These are phyloP conservation scores for Neophaeococcomyces aloes DNA, from an alignment of 2,329 filamentous ascomycete genomes.

Conservation along the genomic window DNA sequence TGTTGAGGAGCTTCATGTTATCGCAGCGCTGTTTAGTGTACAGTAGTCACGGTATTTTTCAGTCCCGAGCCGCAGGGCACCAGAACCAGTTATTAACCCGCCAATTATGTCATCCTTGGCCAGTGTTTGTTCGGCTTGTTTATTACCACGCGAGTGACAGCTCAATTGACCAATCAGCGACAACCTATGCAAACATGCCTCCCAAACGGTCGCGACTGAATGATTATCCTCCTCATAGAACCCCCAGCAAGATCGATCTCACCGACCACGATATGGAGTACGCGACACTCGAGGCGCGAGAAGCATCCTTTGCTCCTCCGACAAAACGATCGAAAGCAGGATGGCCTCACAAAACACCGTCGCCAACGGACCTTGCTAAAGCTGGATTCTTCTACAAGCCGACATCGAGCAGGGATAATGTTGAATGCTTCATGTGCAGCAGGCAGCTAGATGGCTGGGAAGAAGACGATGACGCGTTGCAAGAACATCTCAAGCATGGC, in stretches of 20 bases:
- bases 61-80: no score
- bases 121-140: slow-evolving; percentile 3
- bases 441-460: slow-evolving; percentile 89
- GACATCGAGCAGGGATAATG: slow-evolving; percentile 70
- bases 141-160: slow-evolving; percentile 1
- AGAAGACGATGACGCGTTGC: slow-evolving; percentile 66
- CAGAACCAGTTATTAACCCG: no score
- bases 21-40: slow-evolving; percentile 1
- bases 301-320: slow-evolving; percentile 65
- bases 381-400: slow-evolving; percentile 89
- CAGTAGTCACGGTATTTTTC: no score
- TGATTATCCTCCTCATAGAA: slow-evolving; percentile 2
- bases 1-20: background rate
- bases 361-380: slow-evolving; percentile 64
- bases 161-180: background rate
- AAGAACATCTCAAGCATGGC: slow-evolving; percentile 77
- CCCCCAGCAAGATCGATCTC: background rate
- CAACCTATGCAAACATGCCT: slow-evolving; percentile 2
- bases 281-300: slow-evolving; percentile 59
- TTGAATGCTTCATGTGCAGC: slow-evolving; percentile 75
- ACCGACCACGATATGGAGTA: slow-evolving; percentile 14
- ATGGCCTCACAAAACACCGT: slow-evolving; percentile 70
- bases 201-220: slow-evolving; percentile 4
- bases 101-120: slow-evolving; percentile 4
- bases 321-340: slow-evolving; percentile 47